A percentile compares a stretch with the other conserved stretches of the same genome.
Conservation (phyloP, 1,284 basidiomycete species). For the Thelephora terrestris region DNA sequence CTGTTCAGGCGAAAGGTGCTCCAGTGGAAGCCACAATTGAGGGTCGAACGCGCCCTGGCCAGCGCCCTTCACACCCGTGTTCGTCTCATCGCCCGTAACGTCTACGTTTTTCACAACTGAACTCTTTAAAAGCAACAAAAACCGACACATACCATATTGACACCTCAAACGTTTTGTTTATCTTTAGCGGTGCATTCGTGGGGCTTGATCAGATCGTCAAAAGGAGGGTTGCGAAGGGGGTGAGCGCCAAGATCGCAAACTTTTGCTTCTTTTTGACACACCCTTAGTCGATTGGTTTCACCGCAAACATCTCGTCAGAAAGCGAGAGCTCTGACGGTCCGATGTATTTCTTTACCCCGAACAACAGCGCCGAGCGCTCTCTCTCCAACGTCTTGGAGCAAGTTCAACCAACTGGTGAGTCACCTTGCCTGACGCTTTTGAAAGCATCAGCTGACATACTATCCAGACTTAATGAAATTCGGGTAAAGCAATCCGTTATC, state of each 20-base stretch:
- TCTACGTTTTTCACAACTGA: not conserved
- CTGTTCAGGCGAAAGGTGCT: conserved; percentile 66
- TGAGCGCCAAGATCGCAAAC: conserved; percentile 28
- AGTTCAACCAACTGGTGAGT: conserved; percentile 56
- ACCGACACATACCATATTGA: conserved; percentile 68
- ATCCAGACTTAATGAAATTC: conserved; percentile 71
- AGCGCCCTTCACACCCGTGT: conserved; percentile 6
- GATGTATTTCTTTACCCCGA: conserved; percentile 68
- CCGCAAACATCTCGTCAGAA: conserved; percentile 49
- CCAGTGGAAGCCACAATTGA: conserved; percentile 37
- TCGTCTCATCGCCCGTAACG: too few relatives aligned
- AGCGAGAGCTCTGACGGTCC: conserved; percentile 22
- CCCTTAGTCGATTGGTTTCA: conserved; percentile 79
- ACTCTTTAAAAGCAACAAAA: conserved; percentile 33
- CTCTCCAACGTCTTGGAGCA: conserved; percentile 46
- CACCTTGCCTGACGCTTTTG: not conserved
- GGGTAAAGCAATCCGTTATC: conserved; percentile 37
- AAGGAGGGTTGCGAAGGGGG: conserved; percentile 73
- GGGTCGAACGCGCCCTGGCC: conserved; percentile 36
- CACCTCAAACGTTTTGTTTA: conserved; percentile 85
- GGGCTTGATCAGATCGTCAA: conserved; percentile 81
- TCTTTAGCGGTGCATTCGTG: conserved; percentile 89
- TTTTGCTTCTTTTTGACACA: not conserved
- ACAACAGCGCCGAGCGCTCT: conserved; percentile 31
- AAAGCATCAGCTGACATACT: not conserved